A percentile compares a stretch with the other conserved stretches of the same genome.
These are phyloP conservation scores for Aureobasidium namibiae DNA, from an alignment of 2,329 filamentous ascomycete species.

Conservation along the genomic window DNA sequence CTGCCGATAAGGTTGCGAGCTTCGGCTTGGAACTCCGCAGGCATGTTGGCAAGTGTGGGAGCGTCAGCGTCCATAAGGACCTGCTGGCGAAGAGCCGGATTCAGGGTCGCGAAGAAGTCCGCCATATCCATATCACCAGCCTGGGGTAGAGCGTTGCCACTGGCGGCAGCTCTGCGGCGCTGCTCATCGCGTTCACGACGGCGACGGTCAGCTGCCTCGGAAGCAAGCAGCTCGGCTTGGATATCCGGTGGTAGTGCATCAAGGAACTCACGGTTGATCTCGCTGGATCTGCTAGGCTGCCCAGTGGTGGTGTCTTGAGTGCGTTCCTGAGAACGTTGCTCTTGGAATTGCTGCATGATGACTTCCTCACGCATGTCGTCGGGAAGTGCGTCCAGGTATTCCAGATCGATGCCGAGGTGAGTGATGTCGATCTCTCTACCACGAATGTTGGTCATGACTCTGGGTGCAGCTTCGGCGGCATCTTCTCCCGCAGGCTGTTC, in stretches of 20 bases:
- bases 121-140: slow-evolving; percentile 80
- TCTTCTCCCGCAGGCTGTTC: slow-evolving; percentile 31
- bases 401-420: slow-evolving; percentile 83
- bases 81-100: slow-evolving; percentile 73
- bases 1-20: slow-evolving; percentile 62
- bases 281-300: slow-evolving; percentile 51
- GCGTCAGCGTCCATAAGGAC: slow-evolving; percentile 89
- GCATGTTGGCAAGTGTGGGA: slow-evolving; percentile 73
- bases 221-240: slow-evolving; percentile 79
- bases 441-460: slow-evolving; percentile 74
- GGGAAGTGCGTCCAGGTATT: slow-evolving; percentile 93
- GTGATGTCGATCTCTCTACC: slow-evolving; percentile 90
- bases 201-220: slow-evolving; percentile 82
- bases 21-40: slow-evolving; percentile 78
- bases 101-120: slow-evolving; percentile 84
- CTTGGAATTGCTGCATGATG: slow-evolving; percentile 79
- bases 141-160: slow-evolving; percentile 43
- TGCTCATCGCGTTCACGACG: slow-evolving; percentile 77
- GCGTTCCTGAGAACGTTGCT: slow-evolving; percentile 64
- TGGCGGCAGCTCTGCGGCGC: slow-evolving; percentile 55
- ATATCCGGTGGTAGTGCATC: slow-evolving; percentile 87
- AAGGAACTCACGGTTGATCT: slow-evolving; percentile 88
- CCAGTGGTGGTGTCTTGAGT: slow-evolving; percentile 55
- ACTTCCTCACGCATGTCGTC: slow-evolving; percentile 96
- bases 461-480: slow-evolving; percentile 34